A percentile compares a stretch with the other conserved stretches of the same genome.
Conservation (phyloP, 345 rosid species). For the Boechera stricta region DNA sequence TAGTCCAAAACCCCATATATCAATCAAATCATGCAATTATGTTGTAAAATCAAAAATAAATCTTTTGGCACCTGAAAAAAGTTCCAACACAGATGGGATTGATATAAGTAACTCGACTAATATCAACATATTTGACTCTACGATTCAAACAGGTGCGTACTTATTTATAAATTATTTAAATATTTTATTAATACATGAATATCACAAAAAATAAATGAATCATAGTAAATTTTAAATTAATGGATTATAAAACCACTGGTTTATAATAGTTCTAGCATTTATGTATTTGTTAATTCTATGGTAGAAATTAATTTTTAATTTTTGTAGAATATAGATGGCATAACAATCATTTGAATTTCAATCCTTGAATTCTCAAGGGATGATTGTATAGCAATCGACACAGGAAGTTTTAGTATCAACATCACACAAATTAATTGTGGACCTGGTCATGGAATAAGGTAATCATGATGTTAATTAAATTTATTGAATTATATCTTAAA, state of each 20-base stretch:
- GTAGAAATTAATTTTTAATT: background rate
- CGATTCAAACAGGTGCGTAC: background rate
- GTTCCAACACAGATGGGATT: conserved; percentile 39
- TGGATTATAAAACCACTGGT: background rate
- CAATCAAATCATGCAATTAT: background rate
- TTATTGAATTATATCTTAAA: background rate
- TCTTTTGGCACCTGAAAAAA: conserved; percentile 1
- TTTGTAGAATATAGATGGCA: background rate
- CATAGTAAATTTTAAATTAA: background rate
- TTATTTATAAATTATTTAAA: background rate
- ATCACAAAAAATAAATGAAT: background rate
- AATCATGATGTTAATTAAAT: conserved; percentile 9
- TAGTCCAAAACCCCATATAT: conserved; percentile 26
- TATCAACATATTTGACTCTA: conserved; percentile 17
- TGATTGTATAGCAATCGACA: conserved; percentile 40
- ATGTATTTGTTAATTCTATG: background rate
- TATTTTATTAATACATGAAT: background rate
- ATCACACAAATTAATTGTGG: conserved; percentile 33
- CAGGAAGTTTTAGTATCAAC: conserved; percentile 21
- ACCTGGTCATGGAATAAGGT: conserved; percentile 45
- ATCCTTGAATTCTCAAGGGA: conserved; percentile 16
- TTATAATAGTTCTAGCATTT: background rate
- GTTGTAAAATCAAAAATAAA: conserved; percentile 27
- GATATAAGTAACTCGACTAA: background rate
- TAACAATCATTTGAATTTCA: background rate